These are phyloP conservation scores for Citrus medica DNA, from an alignment of 345 rosid species.

Conservation along the genomic window DNA sequence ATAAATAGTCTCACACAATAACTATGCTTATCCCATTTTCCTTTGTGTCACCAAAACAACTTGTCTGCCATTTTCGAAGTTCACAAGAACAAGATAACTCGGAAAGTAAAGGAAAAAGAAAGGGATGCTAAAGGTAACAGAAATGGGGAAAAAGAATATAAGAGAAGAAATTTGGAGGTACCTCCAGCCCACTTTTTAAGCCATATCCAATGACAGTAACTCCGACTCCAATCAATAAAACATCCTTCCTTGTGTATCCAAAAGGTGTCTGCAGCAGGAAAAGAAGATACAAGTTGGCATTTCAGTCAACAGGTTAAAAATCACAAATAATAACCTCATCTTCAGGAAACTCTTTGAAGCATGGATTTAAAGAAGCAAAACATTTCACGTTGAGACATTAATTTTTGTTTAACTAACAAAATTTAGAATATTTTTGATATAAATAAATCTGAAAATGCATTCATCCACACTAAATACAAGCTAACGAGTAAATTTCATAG, in stretches of 20 bases:
- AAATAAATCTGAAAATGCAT: not conserved
- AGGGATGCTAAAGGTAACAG: not conserved
- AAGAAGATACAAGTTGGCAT: constrained; percentile 3
- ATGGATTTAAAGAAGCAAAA: not conserved
- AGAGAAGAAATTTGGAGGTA: constrained; percentile 24
- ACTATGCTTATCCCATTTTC: not conserved
- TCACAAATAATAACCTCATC: not conserved
- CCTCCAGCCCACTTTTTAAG: constrained; percentile 92
- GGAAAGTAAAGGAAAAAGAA: not conserved
- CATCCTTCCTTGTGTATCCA: constrained; percentile 92
- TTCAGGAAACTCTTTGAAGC: not conserved
- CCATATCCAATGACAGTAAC: constrained; percentile 71
- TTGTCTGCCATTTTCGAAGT: not conserved
- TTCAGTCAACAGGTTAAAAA: not conserved
- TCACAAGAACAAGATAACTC: not conserved
- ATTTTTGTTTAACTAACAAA: not conserved
- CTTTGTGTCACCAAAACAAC: not conserved
- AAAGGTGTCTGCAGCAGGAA: constrained; percentile 56
- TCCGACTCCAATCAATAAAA: constrained; percentile 81
- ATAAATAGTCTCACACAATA: not conserved
- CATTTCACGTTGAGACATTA: not conserved
- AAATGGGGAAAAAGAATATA: not conserved
- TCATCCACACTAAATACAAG: not conserved
- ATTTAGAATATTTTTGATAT: not conserved
- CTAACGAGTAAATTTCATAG: not conserved